Evolutionary conservation across 495 filamentous ascomycete species (phyloP).

Genomic region (Penicillium cataractarum): DNA sequence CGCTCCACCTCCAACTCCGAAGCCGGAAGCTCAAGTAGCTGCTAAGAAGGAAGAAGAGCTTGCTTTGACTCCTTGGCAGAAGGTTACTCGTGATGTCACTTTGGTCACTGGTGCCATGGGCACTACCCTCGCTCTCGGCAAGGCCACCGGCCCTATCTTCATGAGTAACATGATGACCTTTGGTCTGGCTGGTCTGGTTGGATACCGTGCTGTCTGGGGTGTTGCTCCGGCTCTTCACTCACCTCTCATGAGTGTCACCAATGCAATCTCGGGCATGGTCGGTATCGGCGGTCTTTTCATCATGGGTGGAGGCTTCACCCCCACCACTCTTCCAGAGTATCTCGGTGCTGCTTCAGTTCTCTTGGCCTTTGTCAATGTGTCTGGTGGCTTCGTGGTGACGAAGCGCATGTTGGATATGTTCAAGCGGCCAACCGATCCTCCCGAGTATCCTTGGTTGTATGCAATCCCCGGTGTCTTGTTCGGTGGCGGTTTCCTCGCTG

Average conservation of each 20-base stretch:
- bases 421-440: constrained; percentile 75
- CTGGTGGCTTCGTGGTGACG: constrained; percentile 81
- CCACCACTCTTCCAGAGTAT: constrained; percentile 72
- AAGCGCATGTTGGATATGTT: constrained; percentile 95
- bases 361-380: constrained; percentile 79
- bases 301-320: constrained; percentile 73
- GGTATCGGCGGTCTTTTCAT: constrained; percentile 82
- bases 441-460: constrained; percentile 84
- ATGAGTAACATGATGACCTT: constrained; percentile 84
- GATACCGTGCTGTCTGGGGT: constrained; percentile 82
- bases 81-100: constrained; percentile 69
- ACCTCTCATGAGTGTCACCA: constrained; percentile 84
- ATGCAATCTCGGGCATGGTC: constrained; percentile 85
- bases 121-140: constrained; percentile 70
- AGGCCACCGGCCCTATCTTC: constrained; percentile 74
- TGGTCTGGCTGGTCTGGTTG: constrained; percentile 74
- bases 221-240: constrained; percentile 77
- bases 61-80: constrained; percentile 76
- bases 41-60: constrained; percentile 59
- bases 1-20: constrained; percentile 66
- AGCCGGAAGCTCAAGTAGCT: constrained; percentile 48
- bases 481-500: constrained; percentile 73
- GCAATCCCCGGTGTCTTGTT: constrained; percentile 73
- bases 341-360: constrained; percentile 79
- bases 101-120: constrained; percentile 74